Percentiles rank a stretch among this genome's conserved stretches.
phyloP scores from a whole-genome alignment of 768 basidiomycete genomes.

The Punctularia strigosozonata region DNA sequence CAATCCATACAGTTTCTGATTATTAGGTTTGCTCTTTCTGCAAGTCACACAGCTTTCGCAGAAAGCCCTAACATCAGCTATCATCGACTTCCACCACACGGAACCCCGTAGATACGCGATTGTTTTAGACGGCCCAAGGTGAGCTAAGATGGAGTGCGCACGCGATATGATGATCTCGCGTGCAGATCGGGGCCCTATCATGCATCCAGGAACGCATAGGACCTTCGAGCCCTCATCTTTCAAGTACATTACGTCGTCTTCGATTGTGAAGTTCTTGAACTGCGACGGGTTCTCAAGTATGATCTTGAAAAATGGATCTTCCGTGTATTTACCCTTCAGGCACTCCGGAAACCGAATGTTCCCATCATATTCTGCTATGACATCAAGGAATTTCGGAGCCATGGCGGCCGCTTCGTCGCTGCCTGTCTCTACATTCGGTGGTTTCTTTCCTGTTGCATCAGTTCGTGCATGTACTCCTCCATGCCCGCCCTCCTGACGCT shows the following conservation, averaged over 20 bases:
- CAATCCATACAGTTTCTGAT: conserved; percentile 13
- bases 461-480: not conserved
- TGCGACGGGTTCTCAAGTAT: conserved; percentile 1
- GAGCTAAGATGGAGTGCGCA: conserved; percentile 27
- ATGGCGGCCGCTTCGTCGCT: too few relatives aligned
- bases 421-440: too few relatives aligned
- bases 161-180: conserved; percentile 23
- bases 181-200: conserved; percentile 8
- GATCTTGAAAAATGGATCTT: not conserved
- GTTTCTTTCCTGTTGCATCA: not conserved
- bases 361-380: not conserved
- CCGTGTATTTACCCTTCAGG: not conserved
- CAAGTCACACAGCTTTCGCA: conserved; percentile 17
- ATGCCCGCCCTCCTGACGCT: not conserved
- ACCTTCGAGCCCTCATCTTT: not conserved
- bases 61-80: conserved; percentile 12
- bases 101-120: conserved; percentile 19
- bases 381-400: too few relatives aligned
- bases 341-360: not conserved
- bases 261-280: conserved; percentile 15
- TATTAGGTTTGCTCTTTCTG: conserved; percentile 9
- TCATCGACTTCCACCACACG: conserved; percentile 30
- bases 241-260: conserved; percentile 11
- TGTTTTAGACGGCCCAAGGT: conserved; percentile 24
- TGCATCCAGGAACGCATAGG: conserved; percentile 19